A percentile compares a stretch with the other conserved stretches of the same genome.
Evolutionary conservation across 306 rosid species (phyloP).

Genomic region (Calophaca sinica): DNA sequence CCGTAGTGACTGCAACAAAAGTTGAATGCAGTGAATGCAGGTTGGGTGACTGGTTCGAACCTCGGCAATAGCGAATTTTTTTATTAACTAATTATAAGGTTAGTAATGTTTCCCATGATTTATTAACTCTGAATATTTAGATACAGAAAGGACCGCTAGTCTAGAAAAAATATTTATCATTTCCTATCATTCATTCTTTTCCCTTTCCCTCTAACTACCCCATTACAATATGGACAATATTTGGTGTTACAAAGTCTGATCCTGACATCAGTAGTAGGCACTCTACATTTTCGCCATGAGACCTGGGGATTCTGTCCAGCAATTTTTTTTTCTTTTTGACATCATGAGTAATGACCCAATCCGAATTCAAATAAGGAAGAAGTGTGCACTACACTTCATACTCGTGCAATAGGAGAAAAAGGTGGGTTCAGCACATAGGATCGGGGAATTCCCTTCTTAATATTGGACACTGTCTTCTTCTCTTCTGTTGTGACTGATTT

Average conservation of each 20-base stretch:
- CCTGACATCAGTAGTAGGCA: slow-evolving; percentile 38
- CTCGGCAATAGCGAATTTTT: too few relatives aligned
- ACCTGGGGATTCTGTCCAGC: slow-evolving; percentile 32
- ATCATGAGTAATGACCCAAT: too few relatives aligned
- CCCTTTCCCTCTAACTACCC: slow-evolving; percentile 39
- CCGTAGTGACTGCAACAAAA: too few relatives aligned
- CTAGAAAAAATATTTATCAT: not conserved
- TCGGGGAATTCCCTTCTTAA: slow-evolving; percentile 60
- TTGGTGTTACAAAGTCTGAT: too few relatives aligned
- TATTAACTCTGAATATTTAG: too few relatives aligned
- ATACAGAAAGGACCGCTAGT: not conserved
- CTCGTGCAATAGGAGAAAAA: slow-evolving; percentile 84
- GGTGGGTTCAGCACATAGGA: slow-evolving; percentile 68
- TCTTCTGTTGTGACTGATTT: slow-evolving; percentile 61
- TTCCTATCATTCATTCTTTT: not conserved
- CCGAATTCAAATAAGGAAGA: too few relatives aligned
- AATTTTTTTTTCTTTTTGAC: not conserved
- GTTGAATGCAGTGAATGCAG: too few relatives aligned
- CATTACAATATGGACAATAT: slow-evolving; percentile 59
- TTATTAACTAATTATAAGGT: too few relatives aligned
- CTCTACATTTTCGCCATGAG: slow-evolving; percentile 31
- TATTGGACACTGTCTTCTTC: slow-evolving; percentile 51
- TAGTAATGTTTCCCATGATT: too few relatives aligned
- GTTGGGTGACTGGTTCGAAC: too few relatives aligned
- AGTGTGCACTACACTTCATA: slow-evolving; percentile 40